Percentiles rank a stretch among this genome's conserved stretches.
phyloP scores from a whole-genome alignment of 2,329 filamentous ascomycete genomes.

The Lizonia empirigonia region DNA sequence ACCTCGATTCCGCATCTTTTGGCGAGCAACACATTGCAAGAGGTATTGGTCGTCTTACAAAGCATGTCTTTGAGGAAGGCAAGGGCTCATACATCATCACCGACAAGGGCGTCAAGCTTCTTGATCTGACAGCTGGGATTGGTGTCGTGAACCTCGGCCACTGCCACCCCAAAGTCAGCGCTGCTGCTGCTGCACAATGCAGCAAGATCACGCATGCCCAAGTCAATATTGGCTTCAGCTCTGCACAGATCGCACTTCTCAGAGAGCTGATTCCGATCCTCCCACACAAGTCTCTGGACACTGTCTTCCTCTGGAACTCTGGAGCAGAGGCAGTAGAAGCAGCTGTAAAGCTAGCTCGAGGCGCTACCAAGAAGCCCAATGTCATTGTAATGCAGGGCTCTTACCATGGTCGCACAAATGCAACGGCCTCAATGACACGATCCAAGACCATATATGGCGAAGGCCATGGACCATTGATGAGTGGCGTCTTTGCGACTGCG shows the following conservation, averaged over 20 bases:
- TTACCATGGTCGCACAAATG: constrained; percentile 39
- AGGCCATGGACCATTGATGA: constrained; percentile 38
- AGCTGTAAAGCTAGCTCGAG: constrained; percentile 37
- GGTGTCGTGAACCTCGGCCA: constrained; percentile 40
- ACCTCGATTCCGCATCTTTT: constrained; percentile 33
- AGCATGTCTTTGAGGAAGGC: constrained; percentile 40
- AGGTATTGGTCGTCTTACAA: constrained; percentile 39
- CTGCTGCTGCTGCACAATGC: constrained; percentile 38
- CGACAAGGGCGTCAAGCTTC: constrained; percentile 39
- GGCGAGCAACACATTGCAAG: constrained; percentile 40
- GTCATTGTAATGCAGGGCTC: constrained; percentile 43
- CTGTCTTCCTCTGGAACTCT: constrained; percentile 41
- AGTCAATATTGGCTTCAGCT: constrained; percentile 41
- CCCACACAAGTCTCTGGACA: constrained; percentile 34
- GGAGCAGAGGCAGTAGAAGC: constrained; percentile 40
- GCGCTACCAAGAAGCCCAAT: constrained; percentile 39
- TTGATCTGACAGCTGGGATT: constrained; percentile 38
- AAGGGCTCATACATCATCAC: constrained; percentile 39
- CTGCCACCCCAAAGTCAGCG: constrained; percentile 41
- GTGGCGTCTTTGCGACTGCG: constrained; percentile 37
- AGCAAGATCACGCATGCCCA: constrained; percentile 39
- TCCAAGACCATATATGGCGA: constrained; percentile 41
- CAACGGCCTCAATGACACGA: constrained; percentile 39
- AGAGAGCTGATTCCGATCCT: constrained; percentile 38
- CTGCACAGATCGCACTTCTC: constrained; percentile 35